A percentile compares a stretch with the other conserved stretches of the same genome.
These are phyloP conservation scores for Penicillium griseofulvum DNA, from an alignment of 2,329 filamentous ascomycete genomes.

Conservation along the genomic window DNA sequence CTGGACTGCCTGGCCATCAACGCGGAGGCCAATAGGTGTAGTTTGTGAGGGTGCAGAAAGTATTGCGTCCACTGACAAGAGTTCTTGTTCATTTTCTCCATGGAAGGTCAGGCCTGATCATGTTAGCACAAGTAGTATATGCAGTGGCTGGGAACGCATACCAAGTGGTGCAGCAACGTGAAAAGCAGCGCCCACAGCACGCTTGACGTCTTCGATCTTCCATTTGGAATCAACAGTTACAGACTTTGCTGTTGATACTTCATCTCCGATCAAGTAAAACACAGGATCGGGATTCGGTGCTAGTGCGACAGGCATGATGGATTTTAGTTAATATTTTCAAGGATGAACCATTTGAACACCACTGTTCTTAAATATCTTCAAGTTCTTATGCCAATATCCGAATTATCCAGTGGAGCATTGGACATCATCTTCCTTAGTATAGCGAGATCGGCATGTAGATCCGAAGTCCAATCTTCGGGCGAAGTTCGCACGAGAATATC, in stretches of 20 bases:
- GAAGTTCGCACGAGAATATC: neutral
- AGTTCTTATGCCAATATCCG: neutral
- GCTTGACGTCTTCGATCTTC: constrained; percentile 57
- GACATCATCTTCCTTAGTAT: neutral
- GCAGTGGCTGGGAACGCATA: neutral
- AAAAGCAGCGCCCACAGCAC: constrained; percentile 50
- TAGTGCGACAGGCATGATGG: constrained; percentile 10
- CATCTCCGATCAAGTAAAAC: constrained; percentile 22
- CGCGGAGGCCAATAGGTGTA: constrained; percentile 18
- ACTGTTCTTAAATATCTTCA: neutral
- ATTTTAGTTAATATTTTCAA: neutral
- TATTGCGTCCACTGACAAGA: neutral
- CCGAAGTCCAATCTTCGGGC: neutral
- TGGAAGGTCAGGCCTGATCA: neutral
- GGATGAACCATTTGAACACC: neutral
- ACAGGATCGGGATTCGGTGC: neutral
- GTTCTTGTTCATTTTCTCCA: neutral
- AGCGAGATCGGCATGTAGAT: neutral
- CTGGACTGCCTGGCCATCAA: constrained; percentile 24
- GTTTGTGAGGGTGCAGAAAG: constrained; percentile 25
- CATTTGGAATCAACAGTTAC: constrained; percentile 46
- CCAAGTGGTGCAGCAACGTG: constrained; percentile 37
- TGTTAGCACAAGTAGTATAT: neutral
- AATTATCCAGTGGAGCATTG: neutral
- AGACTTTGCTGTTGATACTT: constrained; percentile 45